A percentile compares a stretch with the other conserved stretches of the same genome.
Conservation (phyloP, 1,284 basidiomycete genomes). For the Marasmius oreades region DNA sequence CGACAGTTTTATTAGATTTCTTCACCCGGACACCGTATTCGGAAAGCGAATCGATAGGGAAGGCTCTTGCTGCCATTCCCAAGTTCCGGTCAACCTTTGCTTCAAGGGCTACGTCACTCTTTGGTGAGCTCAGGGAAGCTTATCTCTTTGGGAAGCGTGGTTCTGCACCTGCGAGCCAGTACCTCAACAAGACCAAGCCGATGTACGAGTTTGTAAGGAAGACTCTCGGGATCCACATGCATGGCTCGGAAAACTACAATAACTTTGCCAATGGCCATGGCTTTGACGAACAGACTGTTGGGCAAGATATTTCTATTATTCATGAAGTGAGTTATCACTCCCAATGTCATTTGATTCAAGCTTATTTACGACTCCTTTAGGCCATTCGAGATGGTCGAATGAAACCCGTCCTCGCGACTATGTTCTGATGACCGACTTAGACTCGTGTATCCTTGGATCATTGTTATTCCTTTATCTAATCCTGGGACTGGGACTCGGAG, state of each 20-base stretch:
- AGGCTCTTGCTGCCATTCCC: slow-evolving; percentile 36
- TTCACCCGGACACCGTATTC: slow-evolving; percentile 36
- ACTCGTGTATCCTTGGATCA: background rate
- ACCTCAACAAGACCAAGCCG: slow-evolving; percentile 59
- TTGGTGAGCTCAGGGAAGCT: slow-evolving; percentile 47
- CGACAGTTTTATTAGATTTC: slow-evolving; percentile 58
- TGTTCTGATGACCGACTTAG: background rate
- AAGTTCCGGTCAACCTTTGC: slow-evolving; percentile 52
- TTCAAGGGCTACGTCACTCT: slow-evolving; percentile 38
- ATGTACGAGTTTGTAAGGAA: slow-evolving; percentile 72
- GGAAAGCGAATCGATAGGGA: slow-evolving; percentile 20
- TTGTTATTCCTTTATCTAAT: background rate
- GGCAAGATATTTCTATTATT: slow-evolving; percentile 64
- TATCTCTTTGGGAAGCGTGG: slow-evolving; percentile 54
- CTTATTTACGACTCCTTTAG: slow-evolving; percentile 19
- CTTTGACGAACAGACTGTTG: slow-evolving; percentile 57
- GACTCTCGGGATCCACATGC: slow-evolving; percentile 67
- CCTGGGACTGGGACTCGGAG: background rate
- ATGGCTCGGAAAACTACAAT: slow-evolving; percentile 64
- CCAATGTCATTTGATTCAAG: background rate
- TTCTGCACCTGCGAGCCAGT: slow-evolving; percentile 53
- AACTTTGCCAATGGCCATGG: slow-evolving; percentile 55
- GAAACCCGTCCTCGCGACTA: slow-evolving; percentile 48
- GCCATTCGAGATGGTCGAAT: slow-evolving; percentile 73
- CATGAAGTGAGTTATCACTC: slow-evolving; percentile 44